Percentiles rank a stretch among this genome's conserved stretches.
Conservation (phyloP, 2,329 filamentous ascomycete genomes). For the Huntiella bhutanensis region DNA sequence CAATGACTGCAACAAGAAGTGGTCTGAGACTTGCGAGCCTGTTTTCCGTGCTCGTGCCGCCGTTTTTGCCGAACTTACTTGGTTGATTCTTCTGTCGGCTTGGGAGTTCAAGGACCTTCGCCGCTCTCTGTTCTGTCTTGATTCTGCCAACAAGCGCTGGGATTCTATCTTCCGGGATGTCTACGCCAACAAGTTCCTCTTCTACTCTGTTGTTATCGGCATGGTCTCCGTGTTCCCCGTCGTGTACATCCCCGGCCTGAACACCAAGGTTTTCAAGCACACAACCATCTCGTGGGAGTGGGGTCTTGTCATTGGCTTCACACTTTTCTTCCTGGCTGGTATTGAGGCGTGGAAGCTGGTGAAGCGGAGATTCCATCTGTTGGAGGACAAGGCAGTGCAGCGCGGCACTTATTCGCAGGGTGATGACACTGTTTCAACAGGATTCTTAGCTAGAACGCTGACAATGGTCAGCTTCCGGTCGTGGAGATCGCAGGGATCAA, state of each 20-base stretch:
- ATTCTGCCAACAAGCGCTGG: slow-evolving; percentile 29
- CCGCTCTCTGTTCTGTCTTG: slow-evolving; percentile 51
- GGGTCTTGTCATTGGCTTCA: slow-evolving; percentile 45
- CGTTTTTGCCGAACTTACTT: slow-evolving; percentile 55
- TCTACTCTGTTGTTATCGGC: slow-evolving; percentile 44
- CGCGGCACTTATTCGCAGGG: slow-evolving; percentile 34
- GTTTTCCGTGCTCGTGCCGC: slow-evolving; percentile 55
- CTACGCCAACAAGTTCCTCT: slow-evolving; percentile 51
- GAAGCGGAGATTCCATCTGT: slow-evolving; percentile 38
- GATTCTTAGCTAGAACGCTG: slow-evolving; percentile 25
- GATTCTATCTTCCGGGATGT: slow-evolving; percentile 43
- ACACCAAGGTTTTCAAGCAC: slow-evolving; percentile 55
- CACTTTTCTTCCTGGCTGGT: slow-evolving; percentile 44
- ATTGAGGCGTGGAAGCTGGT: slow-evolving; percentile 54
- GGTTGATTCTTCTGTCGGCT: slow-evolving; percentile 53
- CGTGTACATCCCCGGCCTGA: slow-evolving; percentile 55
- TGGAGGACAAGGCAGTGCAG: slow-evolving; percentile 32
- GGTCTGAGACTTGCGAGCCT: slow-evolving; percentile 33
- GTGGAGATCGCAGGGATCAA: slow-evolving; percentile 19
- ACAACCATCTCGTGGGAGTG: slow-evolving; percentile 56
- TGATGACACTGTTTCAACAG: slow-evolving; percentile 23
- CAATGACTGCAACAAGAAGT: slow-evolving; percentile 41
- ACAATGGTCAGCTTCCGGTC: slow-evolving; percentile 33
- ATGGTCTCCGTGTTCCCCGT: slow-evolving; percentile 45
- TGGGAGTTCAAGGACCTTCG: slow-evolving; percentile 64